Conservation (phyloP, 148 eudicot genomes). For the Chenopodium formosanum region DNA sequence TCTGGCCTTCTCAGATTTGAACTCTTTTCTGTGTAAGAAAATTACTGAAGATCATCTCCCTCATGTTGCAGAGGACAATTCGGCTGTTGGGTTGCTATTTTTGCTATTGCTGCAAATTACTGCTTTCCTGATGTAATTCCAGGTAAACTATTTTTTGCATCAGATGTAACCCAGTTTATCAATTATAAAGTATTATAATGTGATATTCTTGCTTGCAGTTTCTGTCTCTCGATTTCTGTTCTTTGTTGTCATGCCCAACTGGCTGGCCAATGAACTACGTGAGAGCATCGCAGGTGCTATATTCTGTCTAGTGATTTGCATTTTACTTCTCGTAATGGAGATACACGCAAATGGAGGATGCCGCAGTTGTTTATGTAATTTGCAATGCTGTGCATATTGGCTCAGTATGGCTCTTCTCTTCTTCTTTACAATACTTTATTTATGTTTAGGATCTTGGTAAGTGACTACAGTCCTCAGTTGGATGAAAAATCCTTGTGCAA, state of each 20-base stretch:
- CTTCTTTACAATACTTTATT: conserved; percentile 41
- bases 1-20: conserved; percentile 13
- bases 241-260: conserved; percentile 47
- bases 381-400: conserved; percentile 39
- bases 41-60: conserved; percentile 13
- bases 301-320: conserved; percentile 30
- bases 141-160: conserved; percentile 22
- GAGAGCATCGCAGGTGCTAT: conserved; percentile 36
- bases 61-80: conserved; percentile 48
- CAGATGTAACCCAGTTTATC: not conserved
- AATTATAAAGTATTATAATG: not conserved
- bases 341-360: conserved; percentile 34
- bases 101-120: conserved; percentile 38
- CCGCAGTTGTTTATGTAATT: conserved; percentile 25
- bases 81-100: conserved; percentile 49
- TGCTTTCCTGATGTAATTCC: conserved; percentile 36
- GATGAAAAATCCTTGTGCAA: not conserved
- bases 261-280: conserved; percentile 38
- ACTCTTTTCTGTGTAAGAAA: not conserved
- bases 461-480: not conserved
- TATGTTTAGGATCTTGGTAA: conserved; percentile 44
- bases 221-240: conserved; percentile 41
- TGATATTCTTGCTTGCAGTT: conserved; percentile 34
- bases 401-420: conserved; percentile 37
- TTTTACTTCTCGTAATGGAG: conserved; percentile 33